Percentiles rank a stretch among this genome's conserved stretches.
These are phyloP conservation scores for Candida sithepensis DNA, from an alignment of 805 yeast species.

Conservation along the genomic window DNA sequence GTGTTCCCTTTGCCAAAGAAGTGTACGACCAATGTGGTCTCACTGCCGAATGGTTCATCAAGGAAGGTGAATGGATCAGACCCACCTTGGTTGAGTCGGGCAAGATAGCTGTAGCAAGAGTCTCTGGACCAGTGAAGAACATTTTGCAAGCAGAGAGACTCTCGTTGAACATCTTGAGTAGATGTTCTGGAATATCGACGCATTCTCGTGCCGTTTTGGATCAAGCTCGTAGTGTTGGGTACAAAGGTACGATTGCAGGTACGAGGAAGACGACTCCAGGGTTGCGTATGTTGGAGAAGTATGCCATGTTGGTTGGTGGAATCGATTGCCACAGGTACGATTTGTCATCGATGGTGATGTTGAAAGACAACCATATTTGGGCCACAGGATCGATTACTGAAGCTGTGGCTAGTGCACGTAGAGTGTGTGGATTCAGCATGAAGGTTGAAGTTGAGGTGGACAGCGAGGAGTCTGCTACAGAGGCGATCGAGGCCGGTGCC, in stretches of 20 bases:
- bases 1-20: slow-evolving; percentile 86
- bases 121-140: slow-evolving; percentile 77
- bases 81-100: slow-evolving; percentile 35
- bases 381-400: slow-evolving; percentile 87
- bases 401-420: slow-evolving; percentile 74
- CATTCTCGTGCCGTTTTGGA: slow-evolving; percentile 54
- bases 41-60: slow-evolving; percentile 63
- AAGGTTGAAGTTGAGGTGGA: slow-evolving; percentile 94
- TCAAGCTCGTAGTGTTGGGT: slow-evolving; percentile 66
- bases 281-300: slow-evolving; percentile 79
- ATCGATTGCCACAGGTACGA: slow-evolving; percentile 92
- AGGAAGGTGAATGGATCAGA: slow-evolving; percentile 63
- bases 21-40: slow-evolving; percentile 75
- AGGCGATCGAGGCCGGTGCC: slow-evolving; percentile 93
- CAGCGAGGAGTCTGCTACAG: slow-evolving; percentile 78
- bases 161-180: slow-evolving; percentile 73
- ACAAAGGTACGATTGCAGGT: slow-evolving; percentile 85
- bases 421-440: slow-evolving; percentile 81
- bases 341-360: slow-evolving; percentile 90
- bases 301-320: slow-evolving; percentile 94
- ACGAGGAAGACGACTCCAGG: slow-evolving; percentile 99
- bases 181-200: slow-evolving; percentile 88
- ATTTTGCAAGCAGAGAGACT: slow-evolving; percentile 83
- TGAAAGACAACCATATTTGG: slow-evolving; percentile 91
- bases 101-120: slow-evolving; percentile 72